Base-by-base conservation (phyloP, 495 filamentous ascomycete genomes). In the Bathelium albidoporum region DNA sequence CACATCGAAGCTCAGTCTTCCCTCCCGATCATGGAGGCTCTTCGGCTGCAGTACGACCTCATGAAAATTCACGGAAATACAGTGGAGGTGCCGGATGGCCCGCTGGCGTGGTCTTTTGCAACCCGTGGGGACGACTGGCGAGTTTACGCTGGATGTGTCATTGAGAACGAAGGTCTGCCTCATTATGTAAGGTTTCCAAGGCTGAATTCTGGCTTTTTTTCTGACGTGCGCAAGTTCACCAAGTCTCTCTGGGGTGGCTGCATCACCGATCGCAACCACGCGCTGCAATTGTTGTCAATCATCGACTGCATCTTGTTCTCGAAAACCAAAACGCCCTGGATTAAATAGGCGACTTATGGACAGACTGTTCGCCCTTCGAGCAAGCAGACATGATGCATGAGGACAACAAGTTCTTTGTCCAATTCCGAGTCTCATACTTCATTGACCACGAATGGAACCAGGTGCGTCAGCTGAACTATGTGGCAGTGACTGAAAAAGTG, bases 1-100 rank as follows among this genome's bases (percentile, higher is more conserved):
- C 31, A 64, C 10, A 65, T 70, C 2, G 59, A 67, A 59, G 62
- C 59, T 1, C 68, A 70, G 28, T 62, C 62, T 4, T 58, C 61
- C 22, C 63, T 70, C 28, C 65, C 68, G 9, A 65, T 70, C 14
- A 49, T 59, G 55, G 34, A 39, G 34, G 34, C 34, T 39, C 1
- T 67, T 16, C 24, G 36, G 32, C 55, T 67, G 4, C 67, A 66
- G 36, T 22, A 65, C 9, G 39, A 59, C 18, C 59, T 70, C 18
- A 18, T 1, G 1, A 26, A 45, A 39, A 59, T 31, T 11, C 1
- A 1, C 26, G 59, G 44, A 1, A 65, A 65, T 52, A 58, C 59
- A 62, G 29, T 65, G 29, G 44, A 62, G 2, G 49, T 62, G 18
- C 59, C 59, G 2, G 59, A 45, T 28, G 59, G 59, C 0, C 64